phyloP scores from a whole-genome alignment of 495 filamentous ascomycete species.

The Tetracladium setigerum region DNA sequence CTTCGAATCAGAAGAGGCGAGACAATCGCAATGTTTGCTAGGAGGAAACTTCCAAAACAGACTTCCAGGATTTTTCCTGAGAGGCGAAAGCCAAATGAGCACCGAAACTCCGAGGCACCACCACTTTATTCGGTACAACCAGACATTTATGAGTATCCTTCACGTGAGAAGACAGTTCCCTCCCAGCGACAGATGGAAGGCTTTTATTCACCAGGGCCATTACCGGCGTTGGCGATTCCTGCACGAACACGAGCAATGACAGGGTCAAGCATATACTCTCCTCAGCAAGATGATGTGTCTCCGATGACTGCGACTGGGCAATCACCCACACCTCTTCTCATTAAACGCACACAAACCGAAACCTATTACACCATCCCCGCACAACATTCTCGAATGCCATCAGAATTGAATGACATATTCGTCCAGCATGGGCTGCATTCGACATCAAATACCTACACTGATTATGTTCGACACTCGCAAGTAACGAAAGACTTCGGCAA shows the following conservation, averaged over 20 bases:
- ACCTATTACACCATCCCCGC: slow-evolving; percentile 5
- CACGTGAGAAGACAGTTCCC: slow-evolving; percentile 6
- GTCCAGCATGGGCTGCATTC: not conserved
- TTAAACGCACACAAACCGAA: not conserved
- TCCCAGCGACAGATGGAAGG: slow-evolving; percentile 5
- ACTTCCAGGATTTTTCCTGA: slow-evolving; percentile 13
- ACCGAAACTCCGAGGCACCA: slow-evolving; percentile 11
- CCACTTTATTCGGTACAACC: slow-evolving; percentile 8
- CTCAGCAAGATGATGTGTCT: slow-evolving; percentile 2
- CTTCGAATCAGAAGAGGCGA: slow-evolving; percentile 11
- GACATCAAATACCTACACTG: slow-evolving; percentile 1
- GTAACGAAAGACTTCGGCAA: not conserved
- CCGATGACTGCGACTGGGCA: not conserved
- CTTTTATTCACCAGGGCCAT: slow-evolving; percentile 1
- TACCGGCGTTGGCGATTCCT: slow-evolving; percentile 6
- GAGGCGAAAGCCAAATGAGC: slow-evolving; percentile 6
- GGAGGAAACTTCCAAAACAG: slow-evolving; percentile 7
- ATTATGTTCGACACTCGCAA: slow-evolving; percentile 18
- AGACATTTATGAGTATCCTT: not conserved
- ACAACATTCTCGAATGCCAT: not conserved
- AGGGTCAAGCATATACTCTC: slow-evolving; percentile 1
- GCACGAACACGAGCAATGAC: not conserved
- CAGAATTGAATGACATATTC: not conserved
- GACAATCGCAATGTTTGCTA: slow-evolving; percentile 1
- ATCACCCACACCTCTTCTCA: not conserved